Conservation (phyloP, 2,329 filamentous ascomycete genomes). For the Epichloe bromicola region DNA sequence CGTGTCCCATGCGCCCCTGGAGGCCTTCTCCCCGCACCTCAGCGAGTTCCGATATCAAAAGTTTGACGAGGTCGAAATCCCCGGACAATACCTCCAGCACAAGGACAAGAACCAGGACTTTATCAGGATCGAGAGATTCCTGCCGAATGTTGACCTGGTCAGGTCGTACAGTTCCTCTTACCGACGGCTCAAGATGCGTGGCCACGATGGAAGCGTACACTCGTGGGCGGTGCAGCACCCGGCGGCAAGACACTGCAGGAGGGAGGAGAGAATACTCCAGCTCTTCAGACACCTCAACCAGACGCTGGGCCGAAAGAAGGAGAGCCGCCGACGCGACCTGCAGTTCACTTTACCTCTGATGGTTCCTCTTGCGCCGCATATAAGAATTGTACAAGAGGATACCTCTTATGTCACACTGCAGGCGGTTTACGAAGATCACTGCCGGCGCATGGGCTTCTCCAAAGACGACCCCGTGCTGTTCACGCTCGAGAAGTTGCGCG, state of each 20-base stretch:
- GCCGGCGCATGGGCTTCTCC: constrained; percentile 68
- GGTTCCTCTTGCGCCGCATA: constrained; percentile 88
- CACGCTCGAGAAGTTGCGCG: constrained; percentile 85
- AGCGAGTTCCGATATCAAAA: constrained; percentile 97
- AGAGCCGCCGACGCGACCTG: constrained; percentile 82
- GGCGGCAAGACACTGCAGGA: constrained; percentile 77
- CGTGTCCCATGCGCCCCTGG: constrained; percentile 58
- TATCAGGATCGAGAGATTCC: constrained; percentile 89
- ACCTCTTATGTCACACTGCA: constrained; percentile 88
- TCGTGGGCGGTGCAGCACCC: constrained; percentile 94
- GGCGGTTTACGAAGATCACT: constrained; percentile 92
- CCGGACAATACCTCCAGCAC: constrained; percentile 91
- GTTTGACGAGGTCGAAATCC: constrained; percentile 96
- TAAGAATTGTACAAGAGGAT: constrained; percentile 92
- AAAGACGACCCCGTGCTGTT: constrained; percentile 95
- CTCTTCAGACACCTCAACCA: constrained; percentile 97
- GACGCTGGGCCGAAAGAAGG: constrained; percentile 81
- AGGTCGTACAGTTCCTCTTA: constrained; percentile 85
- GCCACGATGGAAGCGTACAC: constrained; percentile 95
- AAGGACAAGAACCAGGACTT: constrained; percentile 99
- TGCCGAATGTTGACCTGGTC: constrained; percentile 88
- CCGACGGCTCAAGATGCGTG: constrained; percentile 85
- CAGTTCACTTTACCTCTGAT: constrained; percentile 95
- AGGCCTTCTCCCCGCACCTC: constrained; percentile 81
- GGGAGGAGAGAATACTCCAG: constrained; percentile 90